These are phyloP conservation scores for Neoconidiobolus thromboides DNA, from an alignment of 371 early-diverging fungal species.

Conservation along the genomic window DNA sequence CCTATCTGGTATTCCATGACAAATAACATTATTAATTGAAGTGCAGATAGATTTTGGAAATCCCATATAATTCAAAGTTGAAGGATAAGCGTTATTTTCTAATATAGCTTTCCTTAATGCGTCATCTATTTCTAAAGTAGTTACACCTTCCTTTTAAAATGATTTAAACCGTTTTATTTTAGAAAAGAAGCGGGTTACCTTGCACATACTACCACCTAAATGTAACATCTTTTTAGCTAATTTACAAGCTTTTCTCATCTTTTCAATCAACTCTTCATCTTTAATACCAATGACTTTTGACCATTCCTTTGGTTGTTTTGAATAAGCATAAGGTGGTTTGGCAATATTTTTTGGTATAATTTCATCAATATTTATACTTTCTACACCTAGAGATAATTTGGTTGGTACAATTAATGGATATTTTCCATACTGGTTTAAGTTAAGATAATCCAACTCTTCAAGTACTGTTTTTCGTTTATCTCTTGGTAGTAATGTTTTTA, in stretches of 20 bases:
- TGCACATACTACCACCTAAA: not conserved
- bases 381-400: not conserved
- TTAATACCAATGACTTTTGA: not conserved
- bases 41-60: slow-evolving; percentile 90
- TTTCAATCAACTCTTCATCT: not conserved
- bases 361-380: not conserved
- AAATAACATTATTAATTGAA: slow-evolving; percentile 28
- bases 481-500: no score
- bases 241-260: not conserved
- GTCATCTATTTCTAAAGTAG: slow-evolving; percentile 82
- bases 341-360: not conserved
- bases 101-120: slow-evolving; percentile 74
- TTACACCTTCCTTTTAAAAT: slow-evolving; percentile 37
- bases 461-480: no score
- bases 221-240: not conserved
- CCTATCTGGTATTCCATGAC: slow-evolving; percentile 81
- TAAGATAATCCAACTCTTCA: not conserved
- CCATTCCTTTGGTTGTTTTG: not conserved
- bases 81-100: slow-evolving; percentile 73
- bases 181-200: not conserved
- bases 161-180: not conserved
- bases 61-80: slow-evolving; percentile 79
- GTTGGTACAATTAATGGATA: not conserved
- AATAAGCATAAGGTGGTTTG: not conserved
- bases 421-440: not conserved